Conservation (phyloP, 352 stramenopile species). For the Phytophthora cryptogea region DNA sequence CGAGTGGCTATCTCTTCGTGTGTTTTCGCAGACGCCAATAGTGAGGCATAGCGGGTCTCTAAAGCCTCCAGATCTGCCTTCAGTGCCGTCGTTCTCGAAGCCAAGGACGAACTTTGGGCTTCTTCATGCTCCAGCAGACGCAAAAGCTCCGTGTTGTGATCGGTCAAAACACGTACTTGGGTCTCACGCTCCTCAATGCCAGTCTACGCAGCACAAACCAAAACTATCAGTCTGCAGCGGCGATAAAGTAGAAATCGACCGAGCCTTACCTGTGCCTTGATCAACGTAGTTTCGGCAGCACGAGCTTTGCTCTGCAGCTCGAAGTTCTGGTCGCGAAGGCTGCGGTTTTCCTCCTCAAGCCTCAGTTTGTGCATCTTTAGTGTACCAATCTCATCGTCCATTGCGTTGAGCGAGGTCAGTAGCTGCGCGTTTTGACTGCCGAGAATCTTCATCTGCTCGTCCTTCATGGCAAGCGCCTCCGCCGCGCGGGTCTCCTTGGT, state of each 20-base stretch:
- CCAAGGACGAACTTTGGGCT: conserved; percentile 75
- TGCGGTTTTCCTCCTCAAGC: conserved; percentile 92
- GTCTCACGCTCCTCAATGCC: conserved; percentile 90
- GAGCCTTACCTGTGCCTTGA: conserved; percentile 62
- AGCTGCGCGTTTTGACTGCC: conserved; percentile 92
- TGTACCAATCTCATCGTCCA: conserved; percentile 76
- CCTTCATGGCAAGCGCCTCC: conserved; percentile 95
- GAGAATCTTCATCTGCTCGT: conserved; percentile 96
- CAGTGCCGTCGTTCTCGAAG: conserved; percentile 54
- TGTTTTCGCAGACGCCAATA: conserved; percentile 92
- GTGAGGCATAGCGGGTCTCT: conserved; percentile 85
- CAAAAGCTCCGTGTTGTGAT: conserved; percentile 96
- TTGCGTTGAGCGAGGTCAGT: conserved; percentile 85
- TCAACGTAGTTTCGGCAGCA: conserved; percentile 84
- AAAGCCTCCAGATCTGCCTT: conserved; percentile 86
- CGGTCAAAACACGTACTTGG: conserved; percentile 93
- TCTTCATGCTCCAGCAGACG: conserved; percentile 95
- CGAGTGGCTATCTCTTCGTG: conserved; percentile 92
- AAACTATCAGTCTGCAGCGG: no score
- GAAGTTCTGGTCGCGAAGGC: conserved; percentile 93
- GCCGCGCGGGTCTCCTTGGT: conserved; percentile 88
- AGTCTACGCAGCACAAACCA: conserved; percentile 23
- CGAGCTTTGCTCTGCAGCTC: conserved; percentile 90
- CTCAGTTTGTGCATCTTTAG: conserved; percentile 67
- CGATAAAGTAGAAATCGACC: background rate